Evolutionary conservation across 2,329 filamentous ascomycete species (phyloP).

Genomic region (Alternaria postmessia): DNA sequence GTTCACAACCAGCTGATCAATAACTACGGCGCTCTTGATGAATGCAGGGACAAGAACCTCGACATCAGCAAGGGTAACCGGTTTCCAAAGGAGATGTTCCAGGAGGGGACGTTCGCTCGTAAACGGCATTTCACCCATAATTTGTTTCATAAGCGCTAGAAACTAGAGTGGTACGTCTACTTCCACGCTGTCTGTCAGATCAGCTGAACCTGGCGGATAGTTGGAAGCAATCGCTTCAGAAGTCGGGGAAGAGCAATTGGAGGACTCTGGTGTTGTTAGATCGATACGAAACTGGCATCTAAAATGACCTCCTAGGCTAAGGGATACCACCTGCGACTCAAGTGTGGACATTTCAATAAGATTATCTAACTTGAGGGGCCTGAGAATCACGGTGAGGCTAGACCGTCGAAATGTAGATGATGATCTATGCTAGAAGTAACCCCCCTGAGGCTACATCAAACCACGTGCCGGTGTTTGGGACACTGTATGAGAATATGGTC

Average conservation of each 20-base stretch:
- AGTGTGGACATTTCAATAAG: not conserved
- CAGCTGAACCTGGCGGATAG: not conserved
- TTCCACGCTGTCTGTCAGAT: not conserved
- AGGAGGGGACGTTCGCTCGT: not conserved
- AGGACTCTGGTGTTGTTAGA: not conserved
- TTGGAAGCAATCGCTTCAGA: not conserved
- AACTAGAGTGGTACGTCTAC: too few species aligned
- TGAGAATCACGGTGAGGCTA: not conserved
- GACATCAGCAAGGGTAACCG: slow-evolving; percentile 6
- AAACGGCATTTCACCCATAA: not conserved
- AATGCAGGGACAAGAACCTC: slow-evolving; percentile 10
- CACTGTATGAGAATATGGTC: not conserved
- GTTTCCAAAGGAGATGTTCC: slow-evolving; percentile 1
- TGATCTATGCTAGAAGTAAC: not conserved
- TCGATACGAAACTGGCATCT: not conserved
- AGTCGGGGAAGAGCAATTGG: not conserved
- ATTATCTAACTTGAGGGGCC: not conserved
- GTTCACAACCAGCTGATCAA: slow-evolving; percentile 12
- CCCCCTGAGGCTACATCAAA: not conserved
- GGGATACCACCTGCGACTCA: not conserved
- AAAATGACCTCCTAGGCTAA: not conserved
- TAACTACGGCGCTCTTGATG: not conserved
- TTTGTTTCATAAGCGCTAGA: not conserved
- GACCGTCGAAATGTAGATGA: too few species aligned
- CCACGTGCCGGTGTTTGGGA: not conserved